Evolutionary conservation across 2,329 filamentous ascomycete genomes (phyloP).

Genomic region (Mycosphaerella arachidis): DNA sequence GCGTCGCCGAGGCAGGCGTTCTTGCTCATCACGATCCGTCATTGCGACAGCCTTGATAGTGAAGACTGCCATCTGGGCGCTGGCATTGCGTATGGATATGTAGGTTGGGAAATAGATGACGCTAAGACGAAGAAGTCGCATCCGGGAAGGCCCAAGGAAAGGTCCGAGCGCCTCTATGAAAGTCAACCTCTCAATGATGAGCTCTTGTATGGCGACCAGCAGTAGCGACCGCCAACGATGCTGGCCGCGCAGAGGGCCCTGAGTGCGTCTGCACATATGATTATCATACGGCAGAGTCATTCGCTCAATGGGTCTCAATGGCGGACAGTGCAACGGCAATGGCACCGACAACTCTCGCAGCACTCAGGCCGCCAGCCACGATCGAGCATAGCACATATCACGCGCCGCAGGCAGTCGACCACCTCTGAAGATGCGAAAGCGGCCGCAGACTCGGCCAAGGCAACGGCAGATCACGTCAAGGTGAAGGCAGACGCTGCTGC

Average conservation of each 20-base stretch:
- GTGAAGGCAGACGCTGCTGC: conserved; percentile 1
- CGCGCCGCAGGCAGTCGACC: conserved; percentile 16
- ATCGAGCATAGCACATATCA: conserved; percentile 4
- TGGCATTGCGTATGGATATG: too few relatives aligned
- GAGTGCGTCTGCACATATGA: conserved; percentile 17
- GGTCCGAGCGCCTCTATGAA: too few relatives aligned
- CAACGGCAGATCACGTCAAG: too few relatives aligned
- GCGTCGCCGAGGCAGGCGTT: neutral
- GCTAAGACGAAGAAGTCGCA: too few relatives aligned
- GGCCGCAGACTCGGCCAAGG: neutral
- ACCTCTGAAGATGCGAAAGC: neutral
- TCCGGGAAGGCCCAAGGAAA: too few relatives aligned
- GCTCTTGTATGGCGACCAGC: neutral
- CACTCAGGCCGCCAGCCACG: conserved; percentile 9
- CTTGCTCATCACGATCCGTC: neutral
- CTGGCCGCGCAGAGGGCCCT: conserved; percentile 19
- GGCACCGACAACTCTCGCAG: conserved; percentile 22
- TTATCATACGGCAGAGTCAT: conserved; percentile 15
- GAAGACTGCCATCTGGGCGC: neutral
- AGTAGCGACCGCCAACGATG: conserved; percentile 16
- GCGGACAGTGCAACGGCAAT: conserved; percentile 23
- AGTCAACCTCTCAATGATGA: neutral
- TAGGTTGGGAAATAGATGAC: too few relatives aligned
- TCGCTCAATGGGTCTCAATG: conserved; percentile 22
- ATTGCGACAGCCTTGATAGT: neutral